phyloP scores from a whole-genome alignment of 257 asterid species.

The Nicotiana attenuata region DNA sequence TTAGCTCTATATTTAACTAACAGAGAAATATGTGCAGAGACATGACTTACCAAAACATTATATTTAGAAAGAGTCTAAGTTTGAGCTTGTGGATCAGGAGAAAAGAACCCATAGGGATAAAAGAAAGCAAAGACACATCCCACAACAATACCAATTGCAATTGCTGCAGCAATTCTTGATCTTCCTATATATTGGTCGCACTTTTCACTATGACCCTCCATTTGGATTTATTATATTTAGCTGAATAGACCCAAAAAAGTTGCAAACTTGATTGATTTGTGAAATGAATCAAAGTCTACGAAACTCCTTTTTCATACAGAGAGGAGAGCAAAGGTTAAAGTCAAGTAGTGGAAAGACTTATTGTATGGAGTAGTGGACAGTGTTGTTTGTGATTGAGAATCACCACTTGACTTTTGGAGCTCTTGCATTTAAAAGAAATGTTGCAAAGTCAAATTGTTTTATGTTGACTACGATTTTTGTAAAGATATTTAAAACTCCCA shows the following conservation, averaged over 20 bases:
- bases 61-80: neutral
- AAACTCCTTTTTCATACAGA: neutral
- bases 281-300: neutral
- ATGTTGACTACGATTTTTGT: too few relatives aligned
- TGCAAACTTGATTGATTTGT: neutral
- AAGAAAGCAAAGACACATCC: conserved; percentile 20
- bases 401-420: neutral
- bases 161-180: conserved; percentile 18
- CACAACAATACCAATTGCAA: conserved; percentile 15
- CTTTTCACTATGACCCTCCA: conserved; percentile 15
- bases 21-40: neutral
- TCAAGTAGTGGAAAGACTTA: neutral
- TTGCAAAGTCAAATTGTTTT: neutral
- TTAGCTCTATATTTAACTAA: too few relatives aligned
- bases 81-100: neutral
- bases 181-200: conserved; percentile 8
- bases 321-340: neutral
- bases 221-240: neutral
- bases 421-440: neutral
- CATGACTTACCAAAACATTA: conserved; percentile 12
- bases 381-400: neutral
- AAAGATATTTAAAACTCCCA: too few relatives aligned
- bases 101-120: conserved; percentile 17
- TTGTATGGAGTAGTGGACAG: neutral
- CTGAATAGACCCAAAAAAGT: neutral